phyloP scores from a whole-genome alignment of 208 protist genomes.

The Leishmania braziliensis region DNA sequence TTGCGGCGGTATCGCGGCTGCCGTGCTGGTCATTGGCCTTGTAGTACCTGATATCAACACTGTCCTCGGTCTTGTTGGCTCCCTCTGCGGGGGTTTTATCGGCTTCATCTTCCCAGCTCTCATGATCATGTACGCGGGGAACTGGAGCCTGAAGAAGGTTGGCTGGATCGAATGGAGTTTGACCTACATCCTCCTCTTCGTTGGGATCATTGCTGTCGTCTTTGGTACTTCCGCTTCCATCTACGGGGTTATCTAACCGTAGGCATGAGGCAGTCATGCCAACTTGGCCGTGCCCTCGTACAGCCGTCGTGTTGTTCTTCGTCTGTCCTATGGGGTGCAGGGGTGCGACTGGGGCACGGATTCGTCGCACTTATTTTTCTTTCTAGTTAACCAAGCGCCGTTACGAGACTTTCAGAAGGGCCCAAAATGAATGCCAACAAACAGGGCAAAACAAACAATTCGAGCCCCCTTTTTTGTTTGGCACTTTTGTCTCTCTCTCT shows the following conservation, averaged over 20 bases:
- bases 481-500: slow-evolving; percentile 4
- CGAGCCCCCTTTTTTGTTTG: background rate
- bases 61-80: slow-evolving; percentile 78
- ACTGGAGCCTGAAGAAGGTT: slow-evolving; percentile 39
- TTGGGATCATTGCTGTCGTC: slow-evolving; percentile 47
- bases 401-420: background rate
- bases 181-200: slow-evolving; percentile 59
- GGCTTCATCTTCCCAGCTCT: slow-evolving; percentile 75
- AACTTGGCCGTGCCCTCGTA: background rate
- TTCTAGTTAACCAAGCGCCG: background rate
- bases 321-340: background rate
- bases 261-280: too few species aligned
- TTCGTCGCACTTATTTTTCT: too few species aligned
- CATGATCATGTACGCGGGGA: slow-evolving; percentile 66
- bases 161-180: slow-evolving; percentile 41
- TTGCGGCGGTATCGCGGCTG: slow-evolving; percentile 31
- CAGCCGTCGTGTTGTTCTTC: background rate
- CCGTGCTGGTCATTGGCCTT: slow-evolving; percentile 58
- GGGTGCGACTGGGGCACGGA: background rate
- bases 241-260: slow-evolving; percentile 32
- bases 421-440: background rate
- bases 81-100: slow-evolving; percentile 76
- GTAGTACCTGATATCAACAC: slow-evolving; percentile 75
- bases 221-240: slow-evolving; percentile 68
- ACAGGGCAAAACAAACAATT: background rate